Evolutionary conservation across 306 rosid genomes (phyloP).

Genomic region (Gynostemma pentaphyllum): DNA sequence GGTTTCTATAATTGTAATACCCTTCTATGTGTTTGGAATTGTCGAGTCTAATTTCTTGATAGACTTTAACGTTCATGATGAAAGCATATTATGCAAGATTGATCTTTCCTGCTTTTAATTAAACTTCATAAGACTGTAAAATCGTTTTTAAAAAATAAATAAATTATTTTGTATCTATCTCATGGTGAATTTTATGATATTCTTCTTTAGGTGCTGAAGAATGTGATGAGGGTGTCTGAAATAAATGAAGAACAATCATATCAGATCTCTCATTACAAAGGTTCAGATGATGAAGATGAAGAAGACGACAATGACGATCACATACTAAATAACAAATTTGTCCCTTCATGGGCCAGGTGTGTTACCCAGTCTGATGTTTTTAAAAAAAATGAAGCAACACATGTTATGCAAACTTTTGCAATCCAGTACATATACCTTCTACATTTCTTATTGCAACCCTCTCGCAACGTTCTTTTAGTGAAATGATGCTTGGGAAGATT

Average conservation of each 20-base stretch:
- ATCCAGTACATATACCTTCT: background rate
- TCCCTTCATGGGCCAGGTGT: constrained; percentile 93
- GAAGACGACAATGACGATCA: constrained; percentile 33
- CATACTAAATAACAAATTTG: constrained; percentile 37
- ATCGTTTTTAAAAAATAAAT: background rate
- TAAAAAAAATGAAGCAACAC: background rate
- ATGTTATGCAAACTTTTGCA: background rate
- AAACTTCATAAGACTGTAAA: no score
- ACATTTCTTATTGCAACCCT: background rate
- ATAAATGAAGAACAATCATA: constrained; percentile 51
- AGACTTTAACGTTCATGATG: no score
- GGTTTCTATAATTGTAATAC: no score
- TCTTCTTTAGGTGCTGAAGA: constrained; percentile 31
- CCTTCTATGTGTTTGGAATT: no score
- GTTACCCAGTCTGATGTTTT: constrained; percentile 8
- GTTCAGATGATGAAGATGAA: constrained; percentile 82
- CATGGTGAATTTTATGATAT: background rate
- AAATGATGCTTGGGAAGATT: background rate
- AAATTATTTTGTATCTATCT: no score
- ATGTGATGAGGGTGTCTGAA: constrained; percentile 18
- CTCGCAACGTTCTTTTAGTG: background rate
- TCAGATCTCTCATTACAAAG: constrained; percentile 81
- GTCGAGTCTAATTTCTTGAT: no score
- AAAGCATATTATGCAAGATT: no score
- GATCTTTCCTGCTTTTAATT: no score